Percentiles rank a stretch among this genome's conserved stretches.
Conservation (phyloP, 2,329 filamentous ascomycete species). For the Beauveria sp. region DNA sequence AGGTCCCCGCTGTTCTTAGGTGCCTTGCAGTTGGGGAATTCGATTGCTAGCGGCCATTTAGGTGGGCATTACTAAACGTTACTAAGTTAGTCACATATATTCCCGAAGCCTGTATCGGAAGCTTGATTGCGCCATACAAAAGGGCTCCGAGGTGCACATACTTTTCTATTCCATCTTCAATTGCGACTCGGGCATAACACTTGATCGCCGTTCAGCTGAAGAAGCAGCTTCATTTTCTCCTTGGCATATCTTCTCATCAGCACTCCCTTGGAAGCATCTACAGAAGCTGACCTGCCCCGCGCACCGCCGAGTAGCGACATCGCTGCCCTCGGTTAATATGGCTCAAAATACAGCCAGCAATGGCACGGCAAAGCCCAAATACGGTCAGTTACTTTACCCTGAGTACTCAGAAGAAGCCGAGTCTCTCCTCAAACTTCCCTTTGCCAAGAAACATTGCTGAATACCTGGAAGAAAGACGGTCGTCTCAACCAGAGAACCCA, state of each 20-base stretch:
- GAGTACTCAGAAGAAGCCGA: no score
- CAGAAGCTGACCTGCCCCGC: not conserved
- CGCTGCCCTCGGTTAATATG: not conserved
- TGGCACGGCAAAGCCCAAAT: conserved; percentile 6
- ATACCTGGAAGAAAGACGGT: conserved; percentile 58
- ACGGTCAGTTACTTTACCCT: conserved; percentile 6
- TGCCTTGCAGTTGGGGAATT: not conserved
- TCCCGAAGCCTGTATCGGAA: conserved; percentile 8
- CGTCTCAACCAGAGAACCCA: conserved; percentile 80
- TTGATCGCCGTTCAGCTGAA: not conserved
- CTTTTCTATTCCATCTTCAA: not conserved
- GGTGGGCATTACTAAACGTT: not conserved
- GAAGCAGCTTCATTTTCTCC: no score
- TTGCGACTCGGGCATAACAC: not conserved
- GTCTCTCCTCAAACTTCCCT: not conserved
- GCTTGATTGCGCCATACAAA: conserved; percentile 6
- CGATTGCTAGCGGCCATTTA: not conserved
- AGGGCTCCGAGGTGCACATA: not conserved
- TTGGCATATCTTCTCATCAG: not conserved
- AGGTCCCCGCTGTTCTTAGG: not conserved
- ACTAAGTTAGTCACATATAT: conserved; percentile 10
- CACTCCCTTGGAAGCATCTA: not conserved
- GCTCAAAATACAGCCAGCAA: conserved; percentile 4
- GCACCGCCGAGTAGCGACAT: not conserved
- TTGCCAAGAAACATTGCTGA: conserved; percentile 45